Percentiles rank a stretch among this genome's conserved stretches.
Conservation (phyloP, 2,329 filamentous ascomycete species). For the Stagonosporopsis rhizophila region DNA sequence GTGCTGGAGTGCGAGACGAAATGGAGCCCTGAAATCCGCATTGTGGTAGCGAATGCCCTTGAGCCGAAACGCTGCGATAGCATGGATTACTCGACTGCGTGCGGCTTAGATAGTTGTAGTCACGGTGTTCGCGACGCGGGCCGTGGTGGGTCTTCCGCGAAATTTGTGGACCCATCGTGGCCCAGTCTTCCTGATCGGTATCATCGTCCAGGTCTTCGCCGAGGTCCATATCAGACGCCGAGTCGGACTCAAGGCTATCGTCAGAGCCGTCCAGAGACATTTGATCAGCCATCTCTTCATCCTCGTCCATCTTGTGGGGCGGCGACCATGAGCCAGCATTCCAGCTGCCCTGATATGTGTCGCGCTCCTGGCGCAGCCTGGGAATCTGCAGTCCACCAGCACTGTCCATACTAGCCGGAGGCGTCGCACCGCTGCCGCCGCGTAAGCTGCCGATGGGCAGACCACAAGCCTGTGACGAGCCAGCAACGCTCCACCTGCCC, state of each 20-base stretch:
- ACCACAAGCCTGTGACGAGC: conserved; percentile 60
- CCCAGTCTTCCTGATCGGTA: conserved; percentile 97
- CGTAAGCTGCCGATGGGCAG: conserved; percentile 49
- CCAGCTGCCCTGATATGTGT: conserved; percentile 64
- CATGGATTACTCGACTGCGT: conserved; percentile 41
- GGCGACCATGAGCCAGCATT: conserved; percentile 77
- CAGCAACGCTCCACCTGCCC: conserved; percentile 86
- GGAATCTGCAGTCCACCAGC: conserved; percentile 58
- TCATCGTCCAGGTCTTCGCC: conserved; percentile 79
- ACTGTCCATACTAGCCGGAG: conserved; percentile 58
- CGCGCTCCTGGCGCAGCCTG: conserved; percentile 40
- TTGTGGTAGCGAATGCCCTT: conserved; percentile 39
- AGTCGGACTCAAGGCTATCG: conserved; percentile 64
- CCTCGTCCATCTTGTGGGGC: conserved; percentile 46
- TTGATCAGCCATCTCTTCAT: conserved; percentile 75
- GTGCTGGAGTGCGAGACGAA: conserved; percentile 29
- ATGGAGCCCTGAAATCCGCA: conserved; percentile 18
- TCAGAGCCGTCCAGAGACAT: conserved; percentile 78
- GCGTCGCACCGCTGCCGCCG: conserved; percentile 49
- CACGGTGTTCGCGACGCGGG: conserved; percentile 43
- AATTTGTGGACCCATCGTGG: conserved; percentile 77
- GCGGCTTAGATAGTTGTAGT: conserved; percentile 50
- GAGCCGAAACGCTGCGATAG: conserved; percentile 37
- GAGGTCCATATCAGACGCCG: conserved; percentile 71
- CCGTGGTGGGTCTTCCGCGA: conserved; percentile 43